Base-by-base conservation (phyloP, 2,329 filamentous ascomycete genomes). In the Penicillium occitanis region DNA sequence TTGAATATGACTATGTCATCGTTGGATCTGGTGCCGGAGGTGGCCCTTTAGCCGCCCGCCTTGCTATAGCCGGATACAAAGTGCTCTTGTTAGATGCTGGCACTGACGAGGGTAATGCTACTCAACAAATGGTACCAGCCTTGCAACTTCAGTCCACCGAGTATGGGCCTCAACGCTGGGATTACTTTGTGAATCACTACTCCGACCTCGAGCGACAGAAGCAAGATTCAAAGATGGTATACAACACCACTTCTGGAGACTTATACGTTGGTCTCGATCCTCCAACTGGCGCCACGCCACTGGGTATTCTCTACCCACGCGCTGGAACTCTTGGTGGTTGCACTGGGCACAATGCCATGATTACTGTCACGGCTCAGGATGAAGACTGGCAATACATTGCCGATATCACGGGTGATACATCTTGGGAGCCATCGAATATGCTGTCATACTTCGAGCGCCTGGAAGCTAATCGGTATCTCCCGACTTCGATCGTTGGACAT, bases 131-230 rank as follows among this genome's bases (percentile, higher is more conserved):
- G 10, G 81, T 87, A 5, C 86, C 87, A 6, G 82, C 85, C 1
- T 82, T 85, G 70, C 82, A 83, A 25, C 81, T 82, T 58, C 79
- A 81, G 22, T 81, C 84, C 1, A 86, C 84, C 11, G 85, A 88
- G 70, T 84, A 88, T 67, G 79, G 80, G 28, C 80, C 81, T 19
- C 80, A 87, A 69, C 77, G 81, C 55, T 90, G 87, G 87, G 84
- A 88, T 73, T 89, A 86, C 76, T 90, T 85, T 69, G 85, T 88
- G n/a, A 82, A 82, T 55, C 87, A 89, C 73, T 89, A 88, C 71
- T 78, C 80, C 8, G 82, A 88, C 67, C 76, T 85, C 53, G 74
- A 76, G 25, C 80, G 83, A 44, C 84, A 87, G 68, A 79, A 82
- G 25, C 78, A 80, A 61, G 86, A 90, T 72, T 84, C 78, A 70